Base-by-base conservation (phyloP, 1,284 basidiomycete species). In the Leccinum angustisporum region DNA sequence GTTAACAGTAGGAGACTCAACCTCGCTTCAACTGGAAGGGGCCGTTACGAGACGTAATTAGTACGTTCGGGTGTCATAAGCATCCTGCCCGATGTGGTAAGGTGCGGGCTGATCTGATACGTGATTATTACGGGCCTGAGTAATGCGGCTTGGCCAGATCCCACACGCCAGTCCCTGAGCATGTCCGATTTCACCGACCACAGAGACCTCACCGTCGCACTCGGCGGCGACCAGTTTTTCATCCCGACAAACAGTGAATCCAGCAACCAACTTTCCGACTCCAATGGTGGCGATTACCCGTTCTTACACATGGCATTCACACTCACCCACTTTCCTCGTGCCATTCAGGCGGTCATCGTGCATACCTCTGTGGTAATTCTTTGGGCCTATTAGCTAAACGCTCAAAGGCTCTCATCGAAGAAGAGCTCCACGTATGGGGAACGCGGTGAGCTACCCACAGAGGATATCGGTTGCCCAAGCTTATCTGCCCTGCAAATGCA, bases 351-450 rank as follows among this genome's bases (percentile, higher is more conserved):
- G 83, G 86, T 65, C 74, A 76, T 59, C 78, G 86, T 73, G 86
- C 90, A 48, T 99, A 48, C 77, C 87, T 99, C 57, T 97, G 94
- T 76, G 97, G 97, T 53, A 99, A 99, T 79, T 98, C 95, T 51
- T 85, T 99, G 4, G 97, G 97, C 1, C 83, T 91, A 54, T 81
- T 95, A 68, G 85, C 91, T 51, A 93, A 88, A 73, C 81, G 85
- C 46, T 89, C 94, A 25, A 82, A 86, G 63, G 72, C 83, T 68
- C 82, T 94, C 59, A 79, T 99, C 34, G 77, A 91, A 67, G 87
- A 97, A 76, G 97, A 99, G 76, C 77, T 99, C 54, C 78, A 86
- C 57, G 88, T 90, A n/a, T 99, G 97, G 97, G 87, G 81, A 36
- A 84, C 85, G 61, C 83, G 84, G 95, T 94, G 72, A 73, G 80